Conservation (phyloP, 257 asterid species). For the Paulownia fortunei region DNA sequence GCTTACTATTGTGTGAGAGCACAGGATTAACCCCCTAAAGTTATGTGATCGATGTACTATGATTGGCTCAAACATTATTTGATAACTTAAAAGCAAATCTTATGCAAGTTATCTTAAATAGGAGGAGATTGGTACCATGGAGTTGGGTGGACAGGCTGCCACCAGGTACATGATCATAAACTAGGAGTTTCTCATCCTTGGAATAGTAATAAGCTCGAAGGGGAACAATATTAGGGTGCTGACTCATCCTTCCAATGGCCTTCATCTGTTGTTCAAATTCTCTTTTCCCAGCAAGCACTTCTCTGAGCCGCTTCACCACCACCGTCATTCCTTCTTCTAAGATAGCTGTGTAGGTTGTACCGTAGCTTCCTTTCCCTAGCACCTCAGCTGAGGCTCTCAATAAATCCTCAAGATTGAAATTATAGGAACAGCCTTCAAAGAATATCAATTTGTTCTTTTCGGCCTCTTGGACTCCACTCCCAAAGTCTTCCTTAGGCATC, state of each 20-base stretch:
- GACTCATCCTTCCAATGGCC: conserved; percentile 49
- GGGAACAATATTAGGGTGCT: conserved; percentile 60
- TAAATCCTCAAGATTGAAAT: conserved; percentile 74
- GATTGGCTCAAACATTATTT: too few species aligned
- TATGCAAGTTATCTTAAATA: too few species aligned
- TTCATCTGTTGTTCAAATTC: conserved; percentile 80
- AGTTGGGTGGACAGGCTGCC: conserved; percentile 67
- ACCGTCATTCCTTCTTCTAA: conserved; percentile 69
- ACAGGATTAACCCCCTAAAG: too few species aligned
- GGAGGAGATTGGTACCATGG: conserved; percentile 76
- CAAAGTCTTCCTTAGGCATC: conserved; percentile 55
- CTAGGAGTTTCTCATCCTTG: conserved; percentile 72
- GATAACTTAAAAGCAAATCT: too few species aligned
- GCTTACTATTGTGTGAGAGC: too few species aligned
- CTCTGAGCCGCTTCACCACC: conserved; percentile 73
- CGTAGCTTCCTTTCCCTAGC: conserved; percentile 71
- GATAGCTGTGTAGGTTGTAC: conserved; percentile 71
- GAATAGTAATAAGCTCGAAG: conserved; percentile 75
- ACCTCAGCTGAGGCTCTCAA: conserved; percentile 85
- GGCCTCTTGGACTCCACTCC: conserved; percentile 68
- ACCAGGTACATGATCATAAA: conserved; percentile 49
- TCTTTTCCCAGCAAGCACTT: conserved; percentile 56
- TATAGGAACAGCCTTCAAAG: conserved; percentile 50
- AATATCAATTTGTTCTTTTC: conserved; percentile 68
- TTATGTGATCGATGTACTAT: too few species aligned